These are phyloP conservation scores for Immersiporthe knoxdaviesiana DNA, from an alignment of 2,329 filamentous ascomycete genomes.

Conservation along the genomic window DNA sequence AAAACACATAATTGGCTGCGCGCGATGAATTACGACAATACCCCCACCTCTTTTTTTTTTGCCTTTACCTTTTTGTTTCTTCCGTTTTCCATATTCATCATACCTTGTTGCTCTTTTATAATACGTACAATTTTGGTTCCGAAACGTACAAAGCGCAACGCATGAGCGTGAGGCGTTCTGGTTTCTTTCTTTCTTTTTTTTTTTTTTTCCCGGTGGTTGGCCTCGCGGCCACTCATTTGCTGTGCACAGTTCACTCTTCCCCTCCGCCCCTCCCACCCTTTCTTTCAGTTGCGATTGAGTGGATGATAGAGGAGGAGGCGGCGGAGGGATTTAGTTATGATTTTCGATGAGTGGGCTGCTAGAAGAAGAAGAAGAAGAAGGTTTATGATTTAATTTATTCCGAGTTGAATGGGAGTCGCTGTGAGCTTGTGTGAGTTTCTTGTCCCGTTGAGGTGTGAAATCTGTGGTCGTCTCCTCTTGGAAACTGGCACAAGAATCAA, in stretches of 20 bases:
- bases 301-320: background rate
- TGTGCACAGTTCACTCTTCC: background rate
- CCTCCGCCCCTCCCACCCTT: background rate
- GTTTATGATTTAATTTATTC: background rate
- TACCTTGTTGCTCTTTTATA: slow-evolving; percentile 2
- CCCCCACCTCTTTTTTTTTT: slow-evolving; percentile 16
- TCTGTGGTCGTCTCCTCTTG: background rate
- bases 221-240: background rate
- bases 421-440: background rate
- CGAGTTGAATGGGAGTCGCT: background rate
- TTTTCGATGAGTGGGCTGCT: background rate
- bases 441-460: background rate
- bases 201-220: too few relatives aligned
- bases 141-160: slow-evolving; percentile 17
- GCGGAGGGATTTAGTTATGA: background rate
- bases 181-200: too few relatives aligned
- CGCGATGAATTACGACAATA: slow-evolving; percentile 30
- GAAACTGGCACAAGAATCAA: background rate
- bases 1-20: slow-evolving; percentile 22
- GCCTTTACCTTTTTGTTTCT: background rate
- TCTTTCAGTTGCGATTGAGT: background rate
- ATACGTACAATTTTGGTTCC: slow-evolving; percentile 6
- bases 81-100: background rate
- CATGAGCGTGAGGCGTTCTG: slow-evolving; percentile 30
- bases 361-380: background rate